Evolutionary conservation across 1,284 basidiomycete species (phyloP), one percentile per base, ranked within the genome.

Genomic region (Marasmius sp.): DNA sequence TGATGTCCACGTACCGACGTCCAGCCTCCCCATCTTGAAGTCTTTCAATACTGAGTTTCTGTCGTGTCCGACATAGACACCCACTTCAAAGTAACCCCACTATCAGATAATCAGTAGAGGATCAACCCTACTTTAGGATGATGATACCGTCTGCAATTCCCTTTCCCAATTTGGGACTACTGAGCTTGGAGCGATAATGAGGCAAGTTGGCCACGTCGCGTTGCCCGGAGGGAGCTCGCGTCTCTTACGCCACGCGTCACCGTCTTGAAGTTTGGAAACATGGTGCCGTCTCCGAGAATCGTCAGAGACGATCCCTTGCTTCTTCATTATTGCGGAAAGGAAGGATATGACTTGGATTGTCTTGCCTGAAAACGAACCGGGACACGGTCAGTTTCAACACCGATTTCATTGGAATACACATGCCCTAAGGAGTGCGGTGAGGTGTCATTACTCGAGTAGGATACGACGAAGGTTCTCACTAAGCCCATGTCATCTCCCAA

Each of bases 401-500:
- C 2, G 27, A 20, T 20, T 12, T 22, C 20, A 11, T n/a, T 18
- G 8, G 16, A 20, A 6, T 8, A 39, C 27, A 63, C 64, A 67
- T 58, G 73, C 74, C 74, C 74, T 75, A 59, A 36, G 43, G 27
- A 47, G 20, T 60, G 65, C 45, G 60, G 16, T 59, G 33, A 60
- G 51, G 33, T 45, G 59, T 20, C 10, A 57, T 38, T 22, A 27
- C 48, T 49, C 20, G 33, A 27, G n/a, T 37, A 59, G 39, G n/a
- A 53, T 38, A 54, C 57, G 45, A 27, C 39, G 54, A 14, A 39
- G 6, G 61, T 57, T 80, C 84, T 71, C 70, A 91, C 91, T 61
- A 94, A 75, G 60, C 93, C 93, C 94, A 96, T 96, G 69, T 96
- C 94, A 71, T 96, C 94, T 16, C 93, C 93, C 1, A 95, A 80